Conservation (phyloP, 169 alveolate species). For the Plasmodium adleri region DNA sequence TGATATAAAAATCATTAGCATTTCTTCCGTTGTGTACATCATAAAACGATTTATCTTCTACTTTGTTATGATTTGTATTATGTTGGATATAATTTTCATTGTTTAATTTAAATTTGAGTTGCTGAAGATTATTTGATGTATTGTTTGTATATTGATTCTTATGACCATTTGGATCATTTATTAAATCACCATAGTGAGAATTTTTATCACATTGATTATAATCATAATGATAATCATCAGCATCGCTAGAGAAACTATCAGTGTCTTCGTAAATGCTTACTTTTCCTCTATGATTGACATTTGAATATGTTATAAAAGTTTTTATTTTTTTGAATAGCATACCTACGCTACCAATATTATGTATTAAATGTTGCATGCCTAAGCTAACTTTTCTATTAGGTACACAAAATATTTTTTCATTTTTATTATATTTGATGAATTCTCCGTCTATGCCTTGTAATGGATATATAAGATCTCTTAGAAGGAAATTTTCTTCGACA, state of each 20-base stretch:
- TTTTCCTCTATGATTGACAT: neutral
- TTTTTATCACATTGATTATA: neutral
- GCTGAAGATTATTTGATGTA: too few relatives aligned
- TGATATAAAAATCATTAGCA: too few relatives aligned
- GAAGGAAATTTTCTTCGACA: conserved; percentile 33
- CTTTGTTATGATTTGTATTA: too few relatives aligned
- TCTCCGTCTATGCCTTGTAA: conserved; percentile 69
- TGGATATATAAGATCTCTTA: conserved; percentile 62
- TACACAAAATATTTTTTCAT: conserved; percentile 29
- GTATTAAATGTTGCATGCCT: conserved; percentile 51
- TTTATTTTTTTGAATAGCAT: conserved; percentile 9
- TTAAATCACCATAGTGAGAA: neutral
- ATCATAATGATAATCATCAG: neutral
- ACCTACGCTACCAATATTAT: conserved; percentile 40
- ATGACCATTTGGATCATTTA: neutral
- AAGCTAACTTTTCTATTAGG: conserved; percentile 37
- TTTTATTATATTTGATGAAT: conserved; percentile 33
- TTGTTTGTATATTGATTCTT: too few relatives aligned
- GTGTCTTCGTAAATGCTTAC: neutral
- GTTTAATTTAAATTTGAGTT: too few relatives aligned
- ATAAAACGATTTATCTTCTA: too few relatives aligned
- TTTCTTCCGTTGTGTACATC: too few relatives aligned
- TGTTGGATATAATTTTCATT: too few relatives aligned
- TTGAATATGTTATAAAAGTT: neutral
- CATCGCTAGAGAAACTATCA: neutral